Base-by-base conservation (phyloP, 176 grass and related monocot species). In the Tuctoria greenei region DNA sequence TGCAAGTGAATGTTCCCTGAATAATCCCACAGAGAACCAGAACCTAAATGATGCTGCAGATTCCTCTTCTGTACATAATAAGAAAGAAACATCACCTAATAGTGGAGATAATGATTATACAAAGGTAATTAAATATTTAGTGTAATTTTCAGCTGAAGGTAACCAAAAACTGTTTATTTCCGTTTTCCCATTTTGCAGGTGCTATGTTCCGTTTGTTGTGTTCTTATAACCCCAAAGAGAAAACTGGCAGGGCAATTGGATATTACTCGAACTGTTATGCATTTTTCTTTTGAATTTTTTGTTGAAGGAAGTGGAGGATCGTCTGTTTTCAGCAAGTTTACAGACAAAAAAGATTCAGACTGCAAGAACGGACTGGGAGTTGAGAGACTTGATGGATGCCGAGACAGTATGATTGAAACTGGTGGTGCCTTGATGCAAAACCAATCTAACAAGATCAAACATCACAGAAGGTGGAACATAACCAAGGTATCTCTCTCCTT, bases 211-310 rank as follows among this genome's bases (percentile, higher is more conserved):
- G 73, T 87, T 83, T 75, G 45, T 18, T 90, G 86, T 82, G 95
- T 98, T 83, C 79, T 98, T 88, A 85, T 98, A 84, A 93, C 95
- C 69, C 84, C 95, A 68, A 98, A 98, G 79, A 91, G 91, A 89
- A 98, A 92, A 87, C 72, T 93, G 63, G 95, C 88, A 35, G 95
- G 95, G n/a, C 84, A 90, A 67, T 90, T 98, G 61, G 76, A 82
- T 60, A 82, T 94, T 59, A 82, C 87, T 70, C 78, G 78, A 84
- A 98, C 66, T 66, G 78, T 86, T 46, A 67, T 98, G 52, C 95
- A 93, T 89, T 93, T 98, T 88, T 89, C 86, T 79, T 88, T 93
- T 58, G 91, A 98, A 54, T 93, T 93, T 91, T 77, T 98, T 75
- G 87, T 94, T 57, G 95, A 93, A 81, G 95, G 95, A 45, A 98